A percentile compares a stretch with the other conserved stretches of the same genome.
Evolutionary conservation across 2,329 filamentous ascomycete species (phyloP).

Genomic region (Calcarisporium arbuscula): DNA sequence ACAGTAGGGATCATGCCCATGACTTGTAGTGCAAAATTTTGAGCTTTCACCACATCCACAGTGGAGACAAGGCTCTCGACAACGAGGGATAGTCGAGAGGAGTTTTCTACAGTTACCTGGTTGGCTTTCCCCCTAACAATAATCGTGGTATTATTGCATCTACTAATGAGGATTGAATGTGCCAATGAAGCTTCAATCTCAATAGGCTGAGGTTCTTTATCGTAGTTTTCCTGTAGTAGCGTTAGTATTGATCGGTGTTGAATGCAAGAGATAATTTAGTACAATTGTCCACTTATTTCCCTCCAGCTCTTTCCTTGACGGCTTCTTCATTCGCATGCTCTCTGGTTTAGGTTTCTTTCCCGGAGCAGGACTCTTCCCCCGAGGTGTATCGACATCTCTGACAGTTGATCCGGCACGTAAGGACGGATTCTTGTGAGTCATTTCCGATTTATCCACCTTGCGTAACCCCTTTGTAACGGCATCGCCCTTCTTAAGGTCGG

Average conservation of each 20-base stretch:
- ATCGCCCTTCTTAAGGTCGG: slow-evolving; percentile 82
- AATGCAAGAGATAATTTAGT: slow-evolving; percentile 10
- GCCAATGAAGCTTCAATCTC: slow-evolving; percentile 75
- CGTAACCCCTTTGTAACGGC: slow-evolving; percentile 81
- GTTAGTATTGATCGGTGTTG: slow-evolving; percentile 8
- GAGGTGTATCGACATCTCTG: slow-evolving; percentile 49
- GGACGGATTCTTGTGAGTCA: slow-evolving; percentile 97
- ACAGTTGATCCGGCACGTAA: slow-evolving; percentile 70
- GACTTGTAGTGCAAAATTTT: slow-evolving; percentile 92
- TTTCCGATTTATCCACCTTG: slow-evolving; percentile 91
- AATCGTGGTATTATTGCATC: slow-evolving; percentile 85
- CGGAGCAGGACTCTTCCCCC: slow-evolving; percentile 80
- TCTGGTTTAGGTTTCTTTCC: slow-evolving; percentile 83
- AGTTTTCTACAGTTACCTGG: slow-evolving; percentile 94
- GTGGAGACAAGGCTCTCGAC: slow-evolving; percentile 86
- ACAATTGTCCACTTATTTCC: slow-evolving; percentile 92
- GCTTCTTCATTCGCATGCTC: slow-evolving; percentile 78
- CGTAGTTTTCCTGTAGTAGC: slow-evolving; percentile 71
- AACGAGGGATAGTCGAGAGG: slow-evolving; percentile 72
- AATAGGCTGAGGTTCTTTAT: slow-evolving; percentile 65
- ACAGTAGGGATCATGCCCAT: slow-evolving; percentile 80
- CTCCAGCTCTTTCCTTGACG: slow-evolving; percentile 69
- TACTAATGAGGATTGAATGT: slow-evolving; percentile 87
- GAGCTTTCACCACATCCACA: slow-evolving; percentile 90
- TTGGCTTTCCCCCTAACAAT: slow-evolving; percentile 91